Conservation (phyloP, 2,329 filamentous ascomycete species). For the Paecilomyces sp. region DNA sequence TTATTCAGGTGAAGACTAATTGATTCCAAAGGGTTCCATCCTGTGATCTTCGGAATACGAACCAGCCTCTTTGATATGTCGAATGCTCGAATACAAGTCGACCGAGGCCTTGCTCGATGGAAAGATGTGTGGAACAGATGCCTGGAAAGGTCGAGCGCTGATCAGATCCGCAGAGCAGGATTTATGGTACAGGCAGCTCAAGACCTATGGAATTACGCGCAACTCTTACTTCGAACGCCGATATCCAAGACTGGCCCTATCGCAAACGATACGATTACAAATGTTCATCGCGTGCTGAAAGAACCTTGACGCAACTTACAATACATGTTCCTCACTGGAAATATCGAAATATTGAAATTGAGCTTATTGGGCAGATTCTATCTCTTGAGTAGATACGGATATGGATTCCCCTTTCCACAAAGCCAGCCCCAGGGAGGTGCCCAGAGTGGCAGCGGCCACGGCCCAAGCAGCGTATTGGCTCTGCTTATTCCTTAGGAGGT, state of each 20-base stretch:
- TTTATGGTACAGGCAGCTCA: background rate
- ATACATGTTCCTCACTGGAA: background rate
- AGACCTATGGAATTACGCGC: background rate
- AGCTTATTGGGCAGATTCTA: background rate
- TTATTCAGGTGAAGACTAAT: background rate
- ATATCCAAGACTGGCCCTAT: background rate
- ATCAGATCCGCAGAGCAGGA: background rate
- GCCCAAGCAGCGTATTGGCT: background rate
- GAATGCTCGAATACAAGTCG: background rate
- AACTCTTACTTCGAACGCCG: background rate
- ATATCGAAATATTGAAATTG: background rate
- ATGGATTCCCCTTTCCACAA: background rate
- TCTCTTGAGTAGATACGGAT: background rate
- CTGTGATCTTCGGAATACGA: background rate
- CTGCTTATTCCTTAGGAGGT: background rate
- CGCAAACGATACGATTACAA: background rate
- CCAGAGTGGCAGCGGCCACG: background rate
- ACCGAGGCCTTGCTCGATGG: background rate
- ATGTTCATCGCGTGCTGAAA: background rate
- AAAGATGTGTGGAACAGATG: background rate
- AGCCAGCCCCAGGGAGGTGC: background rate
- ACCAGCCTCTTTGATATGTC: background rate
- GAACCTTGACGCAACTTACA: background rate
- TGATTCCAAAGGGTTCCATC: background rate
- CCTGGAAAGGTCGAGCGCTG: background rate